phyloP scores from a whole-genome alignment of 495 filamentous ascomycete genomes.

The Daldinia decipiens region DNA sequence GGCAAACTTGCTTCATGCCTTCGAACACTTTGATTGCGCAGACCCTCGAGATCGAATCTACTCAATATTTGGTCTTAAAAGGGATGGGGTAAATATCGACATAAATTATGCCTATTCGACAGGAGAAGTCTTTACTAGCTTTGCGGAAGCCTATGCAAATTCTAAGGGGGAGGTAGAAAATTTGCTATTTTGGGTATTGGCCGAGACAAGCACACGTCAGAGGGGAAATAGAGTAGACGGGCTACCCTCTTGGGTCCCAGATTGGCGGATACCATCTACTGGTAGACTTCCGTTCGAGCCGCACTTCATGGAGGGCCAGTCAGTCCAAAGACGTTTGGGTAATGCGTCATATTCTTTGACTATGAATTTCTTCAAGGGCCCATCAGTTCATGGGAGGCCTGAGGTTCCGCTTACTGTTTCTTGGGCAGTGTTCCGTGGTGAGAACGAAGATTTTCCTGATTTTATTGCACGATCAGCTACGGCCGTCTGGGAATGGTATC shows the following conservation, averaged over 20 bases:
- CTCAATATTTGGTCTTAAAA: not conserved
- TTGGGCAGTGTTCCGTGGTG: not conserved
- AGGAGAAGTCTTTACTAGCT: not conserved
- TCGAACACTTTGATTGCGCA: not conserved
- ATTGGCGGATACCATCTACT: constrained; percentile 4
- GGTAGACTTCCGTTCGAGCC: not conserved
- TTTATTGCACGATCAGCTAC: not conserved
- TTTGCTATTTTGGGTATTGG: not conserved
- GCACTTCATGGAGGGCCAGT: not conserved
- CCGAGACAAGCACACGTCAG: not conserved
- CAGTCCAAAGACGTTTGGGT: not conserved
- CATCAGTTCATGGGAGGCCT: too few species aligned
- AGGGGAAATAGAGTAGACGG: not conserved
- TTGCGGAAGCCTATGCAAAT: not conserved
- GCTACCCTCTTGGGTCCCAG: constrained; percentile 9
- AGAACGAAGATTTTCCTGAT: not conserved
- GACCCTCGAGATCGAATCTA: not conserved
- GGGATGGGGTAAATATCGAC: not conserved
- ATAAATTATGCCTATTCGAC: not conserved
- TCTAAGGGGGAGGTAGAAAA: not conserved
- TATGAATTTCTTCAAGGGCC: too few species aligned
- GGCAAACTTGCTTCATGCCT: not conserved
- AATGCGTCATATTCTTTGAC: too few species aligned
- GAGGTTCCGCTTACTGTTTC: not conserved
- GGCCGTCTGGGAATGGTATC: not conserved